These are phyloP conservation scores for Hysterium pulicare DNA, from an alignment of 2,329 filamentous ascomycete genomes.

Conservation along the genomic window DNA sequence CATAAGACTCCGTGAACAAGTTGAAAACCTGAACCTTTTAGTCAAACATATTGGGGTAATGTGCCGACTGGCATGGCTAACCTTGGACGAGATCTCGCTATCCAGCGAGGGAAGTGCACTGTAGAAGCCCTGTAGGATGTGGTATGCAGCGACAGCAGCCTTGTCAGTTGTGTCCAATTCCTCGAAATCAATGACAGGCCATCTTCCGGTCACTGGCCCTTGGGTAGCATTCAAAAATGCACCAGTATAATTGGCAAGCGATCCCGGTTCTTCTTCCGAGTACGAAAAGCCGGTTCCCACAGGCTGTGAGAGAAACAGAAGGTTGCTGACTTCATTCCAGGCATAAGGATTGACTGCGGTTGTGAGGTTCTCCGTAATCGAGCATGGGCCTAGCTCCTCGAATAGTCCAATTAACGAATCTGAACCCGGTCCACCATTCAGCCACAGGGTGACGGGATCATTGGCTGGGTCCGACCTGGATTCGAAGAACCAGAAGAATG, in stretches of 20 bases:
- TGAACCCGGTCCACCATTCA: conserved; percentile 52
- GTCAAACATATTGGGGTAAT: conserved; percentile 40
- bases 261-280: conserved; percentile 33
- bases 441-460: conserved; percentile 50
- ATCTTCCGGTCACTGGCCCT: conserved; percentile 45
- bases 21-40: conserved; percentile 37
- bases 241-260: conserved; percentile 43
- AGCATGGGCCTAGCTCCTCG: conserved; percentile 31
- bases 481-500: conserved; percentile 52
- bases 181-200: conserved; percentile 49
- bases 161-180: conserved; percentile 55
- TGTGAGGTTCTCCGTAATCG: conserved; percentile 10
- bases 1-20: conserved; percentile 54
- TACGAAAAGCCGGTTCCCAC: conserved; percentile 58
- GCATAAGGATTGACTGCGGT: conserved; percentile 52
- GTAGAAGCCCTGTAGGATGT: conserved; percentile 55
- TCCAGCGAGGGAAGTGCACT: conserved; percentile 48
- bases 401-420: conserved; percentile 55
- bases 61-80: conserved; percentile 15
- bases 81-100: conserved; percentile 43
- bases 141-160: conserved; percentile 54
- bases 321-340: conserved; percentile 58
- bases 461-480: conserved; percentile 45
- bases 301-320: conserved; percentile 62
- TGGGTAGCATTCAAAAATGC: conserved; percentile 44